These are phyloP conservation scores for Saposhnikovia divaricata DNA, from an alignment of 129 eudicot genomes.

Conservation along the genomic window DNA sequence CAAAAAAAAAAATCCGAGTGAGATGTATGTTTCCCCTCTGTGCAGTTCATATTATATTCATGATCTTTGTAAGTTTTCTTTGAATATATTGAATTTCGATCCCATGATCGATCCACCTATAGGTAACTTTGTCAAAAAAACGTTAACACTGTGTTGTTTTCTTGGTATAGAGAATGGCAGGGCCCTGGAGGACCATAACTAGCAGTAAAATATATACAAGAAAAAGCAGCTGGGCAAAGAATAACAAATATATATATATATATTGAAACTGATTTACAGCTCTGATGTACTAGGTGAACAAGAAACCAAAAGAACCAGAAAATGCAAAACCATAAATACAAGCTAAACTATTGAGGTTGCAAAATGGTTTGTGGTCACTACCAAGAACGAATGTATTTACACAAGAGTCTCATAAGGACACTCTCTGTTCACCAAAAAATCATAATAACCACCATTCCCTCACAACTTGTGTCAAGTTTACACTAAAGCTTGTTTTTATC, in stretches of 20 bases:
- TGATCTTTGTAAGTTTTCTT: no score
- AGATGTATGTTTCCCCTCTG: background rate
- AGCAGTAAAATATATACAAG: background rate
- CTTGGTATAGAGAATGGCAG: background rate
- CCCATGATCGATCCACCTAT: no score
- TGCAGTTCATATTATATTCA: no score
- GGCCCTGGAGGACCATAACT: background rate
- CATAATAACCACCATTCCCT: background rate
- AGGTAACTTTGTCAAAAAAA: no score
- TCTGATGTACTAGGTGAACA: background rate
- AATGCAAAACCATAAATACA: background rate
- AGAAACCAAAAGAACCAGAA: background rate
- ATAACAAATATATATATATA: no score
- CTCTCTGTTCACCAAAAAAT: background rate
- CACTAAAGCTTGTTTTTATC: no score
- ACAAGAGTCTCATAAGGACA: background rate
- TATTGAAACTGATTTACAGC: background rate
- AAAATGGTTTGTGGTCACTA: background rate
- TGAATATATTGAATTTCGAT: no score
- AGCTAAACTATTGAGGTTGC: background rate
- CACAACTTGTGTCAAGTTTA: background rate
- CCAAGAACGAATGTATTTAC: background rate
- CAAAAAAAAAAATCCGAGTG: background rate
- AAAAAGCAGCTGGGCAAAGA: background rate
- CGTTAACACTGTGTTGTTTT: background rate